Evolutionary conservation across 108 stramenopile species (phyloP).

Genomic region (Nannochloropsis oceanica): DNA sequence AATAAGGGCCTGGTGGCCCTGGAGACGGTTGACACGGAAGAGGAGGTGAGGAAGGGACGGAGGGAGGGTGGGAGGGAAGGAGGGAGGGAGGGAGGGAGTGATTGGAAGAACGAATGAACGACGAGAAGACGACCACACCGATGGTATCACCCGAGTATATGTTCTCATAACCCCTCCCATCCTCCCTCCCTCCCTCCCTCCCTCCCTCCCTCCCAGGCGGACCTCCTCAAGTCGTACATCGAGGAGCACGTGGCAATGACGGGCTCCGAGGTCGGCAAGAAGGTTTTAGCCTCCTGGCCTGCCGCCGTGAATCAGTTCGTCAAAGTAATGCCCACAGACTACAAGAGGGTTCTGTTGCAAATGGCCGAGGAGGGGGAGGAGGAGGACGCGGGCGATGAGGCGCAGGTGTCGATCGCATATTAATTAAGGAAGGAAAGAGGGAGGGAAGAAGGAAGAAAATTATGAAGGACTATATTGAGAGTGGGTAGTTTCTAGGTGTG

Average conservation of each 20-base stretch:
- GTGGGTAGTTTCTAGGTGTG: too few species aligned
- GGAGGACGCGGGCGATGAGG: conserved; percentile 19
- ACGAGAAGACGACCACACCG: not conserved
- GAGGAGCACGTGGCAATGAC: not conserved
- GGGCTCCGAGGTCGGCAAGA: not conserved
- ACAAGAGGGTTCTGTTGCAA: conserved; percentile 76
- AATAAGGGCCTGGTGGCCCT: conserved; percentile 92
- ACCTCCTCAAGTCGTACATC: not conserved
- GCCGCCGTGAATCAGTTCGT: conserved; percentile 15
- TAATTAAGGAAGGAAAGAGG: not conserved
- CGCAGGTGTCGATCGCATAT: not conserved
- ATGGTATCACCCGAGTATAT: too few species aligned
- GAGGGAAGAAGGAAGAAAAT: not conserved
- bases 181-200: not conserved
- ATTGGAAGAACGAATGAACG: not conserved
- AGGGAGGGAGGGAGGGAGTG: not conserved
- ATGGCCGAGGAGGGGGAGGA: conserved; percentile 5
- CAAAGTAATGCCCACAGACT: conserved; percentile 89
- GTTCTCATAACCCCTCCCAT: not conserved
- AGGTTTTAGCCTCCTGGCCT: not conserved
- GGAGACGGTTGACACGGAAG: conserved; percentile 49
- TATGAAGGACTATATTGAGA: too few species aligned
- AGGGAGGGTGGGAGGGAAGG: not conserved
- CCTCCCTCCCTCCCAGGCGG: not conserved
- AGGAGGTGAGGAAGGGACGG: not conserved